These are phyloP conservation scores for Ceratobasidium sp. DNA, from an alignment of 1,284 basidiomycete genomes.

Conservation along the genomic window DNA sequence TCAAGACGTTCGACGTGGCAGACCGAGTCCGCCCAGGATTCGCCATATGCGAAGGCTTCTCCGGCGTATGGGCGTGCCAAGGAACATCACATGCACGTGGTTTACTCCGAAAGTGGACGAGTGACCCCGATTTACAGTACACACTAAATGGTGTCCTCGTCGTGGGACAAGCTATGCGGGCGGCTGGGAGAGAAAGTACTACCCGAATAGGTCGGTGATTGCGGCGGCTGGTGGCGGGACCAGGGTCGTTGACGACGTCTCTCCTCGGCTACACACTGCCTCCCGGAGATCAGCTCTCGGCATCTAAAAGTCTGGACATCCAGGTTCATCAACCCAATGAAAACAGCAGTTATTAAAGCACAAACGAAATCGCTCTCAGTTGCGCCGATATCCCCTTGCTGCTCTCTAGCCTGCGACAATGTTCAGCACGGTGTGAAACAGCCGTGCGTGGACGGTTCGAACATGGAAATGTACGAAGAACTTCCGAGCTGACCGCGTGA, in stretches of 20 bases:
- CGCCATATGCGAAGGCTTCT: constrained; percentile 24
- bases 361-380: constrained; percentile 11
- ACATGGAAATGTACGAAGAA: constrained; percentile 2
- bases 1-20: constrained; percentile 34
- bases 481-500: constrained; percentile 15
- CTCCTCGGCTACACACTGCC: constrained; percentile 1
- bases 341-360: neutral
- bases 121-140: neutral
- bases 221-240: neutral
- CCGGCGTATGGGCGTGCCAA: neutral
- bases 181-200: neutral
- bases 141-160: neutral
- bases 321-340: constrained; percentile 16
- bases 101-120: neutral
- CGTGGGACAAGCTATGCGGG: constrained; percentile 4
- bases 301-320: neutral
- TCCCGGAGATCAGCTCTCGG: constrained; percentile 25
- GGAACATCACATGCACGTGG: constrained; percentile 29
- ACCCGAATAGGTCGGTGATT: neutral
- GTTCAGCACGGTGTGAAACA: neutral
- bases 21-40: constrained; percentile 16
- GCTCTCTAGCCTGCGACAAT: neutral
- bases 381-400: constrained; percentile 5
- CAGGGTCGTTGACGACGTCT: neutral
- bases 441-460: constrained; percentile 1